A percentile compares a stretch with the other conserved stretches of the same genome.
These are phyloP conservation scores for Pichia nanzhaoensis DNA, from an alignment of 805 yeast genomes.

Conservation along the genomic window DNA sequence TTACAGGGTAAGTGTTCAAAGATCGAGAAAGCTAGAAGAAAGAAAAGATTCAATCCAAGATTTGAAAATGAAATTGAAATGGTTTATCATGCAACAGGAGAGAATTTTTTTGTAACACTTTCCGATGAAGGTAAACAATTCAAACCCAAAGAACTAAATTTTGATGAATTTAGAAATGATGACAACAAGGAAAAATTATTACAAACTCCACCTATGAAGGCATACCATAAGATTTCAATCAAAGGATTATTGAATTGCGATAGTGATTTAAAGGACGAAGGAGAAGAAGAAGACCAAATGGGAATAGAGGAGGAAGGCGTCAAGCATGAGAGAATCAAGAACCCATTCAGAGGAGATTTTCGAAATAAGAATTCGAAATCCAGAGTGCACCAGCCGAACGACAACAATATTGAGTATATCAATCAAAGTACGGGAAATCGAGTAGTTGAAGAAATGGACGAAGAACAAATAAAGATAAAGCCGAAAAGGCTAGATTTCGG, in stretches of 20 bases:
- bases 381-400: too few species aligned
- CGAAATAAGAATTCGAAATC: background rate
- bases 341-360: slow-evolving; percentile 19
- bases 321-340: slow-evolving; percentile 19
- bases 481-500: slow-evolving; percentile 36
- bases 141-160: slow-evolving; percentile 35
- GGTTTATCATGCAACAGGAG: slow-evolving; percentile 37
- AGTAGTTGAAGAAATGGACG: slow-evolving; percentile 26
- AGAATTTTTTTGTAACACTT: slow-evolving; percentile 27
- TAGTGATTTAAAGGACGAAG: background rate
- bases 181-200: background rate
- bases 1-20: slow-evolving; percentile 4
- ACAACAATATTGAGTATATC: slow-evolving; percentile 16
- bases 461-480: slow-evolving; percentile 29
- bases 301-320: slow-evolving; percentile 15
- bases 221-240: slow-evolving; percentile 6
- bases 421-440: slow-evolving; percentile 30
- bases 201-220: slow-evolving; percentile 2
- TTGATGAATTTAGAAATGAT: slow-evolving; percentile 13
- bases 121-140: slow-evolving; percentile 29
- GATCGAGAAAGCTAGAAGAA: background rate
- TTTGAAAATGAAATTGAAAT: slow-evolving; percentile 35
- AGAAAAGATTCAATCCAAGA: slow-evolving; percentile 13
- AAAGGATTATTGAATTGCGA: slow-evolving; percentile 2
- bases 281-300: background rate